Evolutionary conservation across 176 grass and related monocot genomes (phyloP), one percentile per base, ranked within the genome.

Genomic region (Musa itinerans): DNA sequence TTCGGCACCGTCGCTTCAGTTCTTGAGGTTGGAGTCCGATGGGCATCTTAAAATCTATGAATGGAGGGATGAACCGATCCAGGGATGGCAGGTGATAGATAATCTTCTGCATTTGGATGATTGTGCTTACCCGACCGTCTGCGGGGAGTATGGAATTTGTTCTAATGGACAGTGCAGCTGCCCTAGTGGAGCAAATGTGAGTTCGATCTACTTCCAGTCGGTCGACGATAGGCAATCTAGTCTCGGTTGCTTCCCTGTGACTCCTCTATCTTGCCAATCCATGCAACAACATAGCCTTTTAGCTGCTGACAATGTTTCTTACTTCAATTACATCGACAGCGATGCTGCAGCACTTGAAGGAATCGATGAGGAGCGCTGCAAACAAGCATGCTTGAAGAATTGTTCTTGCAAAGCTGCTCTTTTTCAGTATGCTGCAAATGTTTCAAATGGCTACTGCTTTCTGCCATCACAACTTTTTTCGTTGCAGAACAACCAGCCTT

Each of bases 391-490:
- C 52, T 63, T 94, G 76, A 94, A 82, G 67, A 77, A 86, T 10
- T 99, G 90, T 66, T 89, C 86, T 59, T 99, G 95, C 76, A 87
- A 86, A 74, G 90, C 83, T 17, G 86, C 48, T 1, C 72, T 94
- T 79, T 94, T 94, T 49, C 50, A 57, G 21, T 56, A 80, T 9
- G 13, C 1, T n/a, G 2, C 0, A 51, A 87, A 84, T 87, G 63
- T 65, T 59, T 86, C 72, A 3, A 71, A 84, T 10, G 95, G 90
- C 52, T 79, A 62, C 15, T 99, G 90, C 61, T 89, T 86, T 43
- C 63, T 98, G 71, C 73, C 75, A 53, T 66, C 79, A 65, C 80
- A 86, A 20, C 57, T 94, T 64, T 87, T 94, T 54, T 94, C 95
- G 20, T 84, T 94, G 27, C 86, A 83, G 76, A 78, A 77, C 74